Conservation (phyloP, 768 basidiomycete genomes). For the Tricholoma furcatifolium region DNA sequence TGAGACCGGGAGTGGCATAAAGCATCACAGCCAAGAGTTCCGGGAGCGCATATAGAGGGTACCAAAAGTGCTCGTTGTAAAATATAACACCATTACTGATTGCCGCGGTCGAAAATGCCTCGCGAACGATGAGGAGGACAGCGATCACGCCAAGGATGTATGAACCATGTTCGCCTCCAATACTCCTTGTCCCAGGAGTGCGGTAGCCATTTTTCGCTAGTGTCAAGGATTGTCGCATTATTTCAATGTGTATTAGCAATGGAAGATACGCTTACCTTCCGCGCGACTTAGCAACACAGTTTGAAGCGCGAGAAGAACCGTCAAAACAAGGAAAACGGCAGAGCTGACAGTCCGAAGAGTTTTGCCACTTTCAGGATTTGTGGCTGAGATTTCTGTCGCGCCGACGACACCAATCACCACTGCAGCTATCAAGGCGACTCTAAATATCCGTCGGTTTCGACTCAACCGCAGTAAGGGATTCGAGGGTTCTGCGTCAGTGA, state of each 20-base stretch:
- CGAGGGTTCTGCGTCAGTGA: slow-evolving; percentile 10
- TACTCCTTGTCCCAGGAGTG: background rate
- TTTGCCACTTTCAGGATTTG: slow-evolving; percentile 15
- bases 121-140: slow-evolving; percentile 35
- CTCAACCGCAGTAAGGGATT: slow-evolving; percentile 16
- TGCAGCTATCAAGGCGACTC: slow-evolving; percentile 23
- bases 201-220: background rate
- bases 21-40: slow-evolving; percentile 37
- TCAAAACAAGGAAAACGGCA: slow-evolving; percentile 35
- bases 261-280: slow-evolving; percentile 9
- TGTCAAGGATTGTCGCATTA: background rate
- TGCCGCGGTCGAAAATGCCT: slow-evolving; percentile 34
- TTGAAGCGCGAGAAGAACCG: slow-evolving; percentile 29
- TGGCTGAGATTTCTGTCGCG: slow-evolving; percentile 13
- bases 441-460: slow-evolving; percentile 31
- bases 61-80: slow-evolving; percentile 39
- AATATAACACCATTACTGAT: slow-evolving; percentile 22
- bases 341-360: slow-evolving; percentile 31
- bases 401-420: slow-evolving; percentile 36
- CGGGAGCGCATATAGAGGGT: slow-evolving; percentile 37
- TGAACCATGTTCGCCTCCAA: slow-evolving; percentile 28
- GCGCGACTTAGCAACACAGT: slow-evolving; percentile 21
- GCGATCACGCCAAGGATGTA: slow-evolving; percentile 32
- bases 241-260: background rate
- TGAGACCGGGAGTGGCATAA: slow-evolving; percentile 32